Base-by-base conservation (phyloP, 2,329 filamentous ascomycete species). In the Trichophyton rubrum region DNA sequence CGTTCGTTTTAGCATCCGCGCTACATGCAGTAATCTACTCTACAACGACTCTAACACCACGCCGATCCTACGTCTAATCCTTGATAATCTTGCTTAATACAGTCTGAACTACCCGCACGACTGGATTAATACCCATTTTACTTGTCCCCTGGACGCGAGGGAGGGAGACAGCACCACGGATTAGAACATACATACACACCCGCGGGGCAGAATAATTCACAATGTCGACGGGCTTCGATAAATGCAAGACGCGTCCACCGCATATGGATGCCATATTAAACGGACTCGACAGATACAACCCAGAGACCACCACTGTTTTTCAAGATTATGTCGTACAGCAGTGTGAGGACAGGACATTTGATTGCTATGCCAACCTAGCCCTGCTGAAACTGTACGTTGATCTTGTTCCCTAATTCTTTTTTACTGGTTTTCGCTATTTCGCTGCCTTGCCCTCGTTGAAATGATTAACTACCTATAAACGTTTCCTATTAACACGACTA, bases 201-300 rank as follows among this genome's bases (percentile, higher is more conserved):
- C 47, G 43, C 11, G 38, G 24, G 35, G 49, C 15, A 58, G 20
- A 33, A 58, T 27, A 60, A 55, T 20, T 35, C 51, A 60, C 53
- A 49, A 55, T 43, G 57, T 56, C 58, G 47, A 57, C 70, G 11
- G 76, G 84, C 63, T 88, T 87, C 79, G 92, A 96, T 82, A 89
- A 91, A 77, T 88, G 89, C 80, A 86, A 89, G 70, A 89, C 96
- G 77, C 83, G 93, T 75, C 92, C 93, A 69, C 89, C 93, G 68
- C 86, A 93, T 75, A 95, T 99, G 77, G 87, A 90, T 73, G 82
- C 79, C 75, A 96, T 99, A 72, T 90, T 99, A 73, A 96, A 92
- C 78, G 92, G 93, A 68, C 89, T 99, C 66, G 93, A 99, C 78
- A 85, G 93, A 72, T 99, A 99, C 81, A 99, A 99, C 77, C 93